Base-by-base conservation (phyloP, 805 yeast species). In the Candida fluviatilis region DNA sequence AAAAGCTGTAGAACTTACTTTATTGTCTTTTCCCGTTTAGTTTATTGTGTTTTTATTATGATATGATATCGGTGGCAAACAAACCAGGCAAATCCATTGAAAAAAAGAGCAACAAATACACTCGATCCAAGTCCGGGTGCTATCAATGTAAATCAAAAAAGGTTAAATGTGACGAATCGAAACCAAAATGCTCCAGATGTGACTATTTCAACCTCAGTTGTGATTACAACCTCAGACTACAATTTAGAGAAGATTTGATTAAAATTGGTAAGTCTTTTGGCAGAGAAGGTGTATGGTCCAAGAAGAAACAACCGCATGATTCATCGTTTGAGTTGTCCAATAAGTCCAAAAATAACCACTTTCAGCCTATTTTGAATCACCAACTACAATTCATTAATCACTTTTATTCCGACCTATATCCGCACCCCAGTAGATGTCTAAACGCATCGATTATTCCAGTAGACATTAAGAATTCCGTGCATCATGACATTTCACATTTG, bases 201-300 rank as follows among this genome's bases (percentile, higher is more conserved):
- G 18, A 19, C 3, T 33, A 37, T 10, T 47, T 40, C n/a, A 52
- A 49, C 4, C 28, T 42, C 11, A 15, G 25, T 7, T 57, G 62
- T 39, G 36, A 38, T 7, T 57, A 57, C 38, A 45, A 48, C 12
- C 27, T 56, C 16, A 37, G 40, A 6, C 45, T 55, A n/a, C 54
- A 52, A 32, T 57, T 56, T 35, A 41, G 53, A 21, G 61, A 57
- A 32, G 62, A 57, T 38, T 45, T 51, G 31, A 58, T 54, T 27
- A 37, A 38, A 3, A 44, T 41, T 34, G 62, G 62, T 12, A 49
- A 50, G 16, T 36, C 41, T 13, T 57, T 57, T 36, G 62, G 62
- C 2, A 37, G 62, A 18, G 60, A 57, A 40, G 60, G 62, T 4
- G 54, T 55, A 1, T 52, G 58, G 58, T 41, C 45, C 5, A 55